Base-by-base conservation (phyloP, 1,139 yeast species). In the Debaryomyces nepalensis region DNA sequence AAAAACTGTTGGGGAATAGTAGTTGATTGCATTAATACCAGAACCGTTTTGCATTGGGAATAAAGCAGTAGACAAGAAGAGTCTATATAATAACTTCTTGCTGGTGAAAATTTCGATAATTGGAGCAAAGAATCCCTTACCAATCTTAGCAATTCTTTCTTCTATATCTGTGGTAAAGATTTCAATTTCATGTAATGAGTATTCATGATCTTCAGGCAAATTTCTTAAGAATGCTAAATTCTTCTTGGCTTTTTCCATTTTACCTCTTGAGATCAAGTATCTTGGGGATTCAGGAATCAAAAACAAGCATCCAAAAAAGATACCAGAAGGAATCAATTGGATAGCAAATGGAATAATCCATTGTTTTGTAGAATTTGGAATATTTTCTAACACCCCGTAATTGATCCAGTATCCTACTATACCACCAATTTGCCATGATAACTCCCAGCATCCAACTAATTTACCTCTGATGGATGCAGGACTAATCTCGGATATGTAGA, bases 401-500 rank as follows among this genome's bases (percentile, higher is more conserved):
- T 27, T 27, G 19, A 29, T 29, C 32, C 21, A 29, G 51, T 61
- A 74, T 44, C 75, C 78, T 43, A 70, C 66, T 42, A 74, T 58
- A 21, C 73, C 78, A 44, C 82, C 82, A 40, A 75, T 63, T 45
- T 75, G 75, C 66, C 81, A 75, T 18, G 76, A 66, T 41, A 76
- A 65, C 53, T 77, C 82, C 61, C 74, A 74, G 47, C 70, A 55
- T 4, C 78, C 79, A 18, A 78, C 77, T 31, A 79, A 61, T 45
- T 65, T 55, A 6, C 70, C 71, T 47, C 70, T 52, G 14, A 65
- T 58, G 5, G 55, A 44, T 4, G 68, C 54, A 6, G 70, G 70
- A 10, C 66, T 53, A 19, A 63, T 61, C 41, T 66, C 70, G 1
- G 64, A 54, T 2, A 66, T 60, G 39, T 63, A 66, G 40, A 66